Conservation (phyloP, 208 protist genomes). For the Blastocrithidia nonstop region DNA sequence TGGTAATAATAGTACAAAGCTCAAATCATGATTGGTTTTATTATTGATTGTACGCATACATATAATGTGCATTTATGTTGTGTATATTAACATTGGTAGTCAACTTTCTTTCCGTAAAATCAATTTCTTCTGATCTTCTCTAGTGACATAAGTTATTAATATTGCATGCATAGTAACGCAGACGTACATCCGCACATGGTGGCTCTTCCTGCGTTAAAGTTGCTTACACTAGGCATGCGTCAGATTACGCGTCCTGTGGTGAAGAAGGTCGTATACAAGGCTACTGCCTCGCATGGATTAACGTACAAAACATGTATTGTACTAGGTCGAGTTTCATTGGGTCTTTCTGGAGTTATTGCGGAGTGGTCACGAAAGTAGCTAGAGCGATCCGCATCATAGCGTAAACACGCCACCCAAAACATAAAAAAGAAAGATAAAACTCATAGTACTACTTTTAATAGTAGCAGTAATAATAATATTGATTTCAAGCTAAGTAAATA, state of each 20-base stretch:
- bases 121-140: too few relatives aligned
- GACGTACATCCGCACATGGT: slow-evolving; percentile 27
- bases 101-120: slow-evolving; percentile 1
- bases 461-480: not conserved
- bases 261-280: slow-evolving; percentile 31
- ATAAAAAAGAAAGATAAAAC: slow-evolving; percentile 8
- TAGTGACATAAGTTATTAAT: too few relatives aligned
- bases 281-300: slow-evolving; percentile 26
- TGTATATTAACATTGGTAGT: slow-evolving; percentile 4
- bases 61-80: too few relatives aligned
- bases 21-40: not conserved
- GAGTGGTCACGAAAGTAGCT: slow-evolving; percentile 42
- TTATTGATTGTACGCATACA: not conserved
- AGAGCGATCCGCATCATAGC: slow-evolving; percentile 4
- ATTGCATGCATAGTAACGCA: not conserved
- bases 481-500: not conserved
- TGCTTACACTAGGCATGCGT: slow-evolving; percentile 56
- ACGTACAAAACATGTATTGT: slow-evolving; percentile 56
- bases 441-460: not conserved
- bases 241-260: slow-evolving; percentile 64
- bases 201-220: slow-evolving; percentile 53
- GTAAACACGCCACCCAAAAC: slow-evolving; percentile 11
- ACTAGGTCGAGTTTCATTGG: slow-evolving; percentile 63
- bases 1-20: not conserved
- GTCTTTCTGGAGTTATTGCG: slow-evolving; percentile 42